Base-by-base conservation (phyloP, 108 stramenopile species). In the Conticribra guillardii region DNA sequence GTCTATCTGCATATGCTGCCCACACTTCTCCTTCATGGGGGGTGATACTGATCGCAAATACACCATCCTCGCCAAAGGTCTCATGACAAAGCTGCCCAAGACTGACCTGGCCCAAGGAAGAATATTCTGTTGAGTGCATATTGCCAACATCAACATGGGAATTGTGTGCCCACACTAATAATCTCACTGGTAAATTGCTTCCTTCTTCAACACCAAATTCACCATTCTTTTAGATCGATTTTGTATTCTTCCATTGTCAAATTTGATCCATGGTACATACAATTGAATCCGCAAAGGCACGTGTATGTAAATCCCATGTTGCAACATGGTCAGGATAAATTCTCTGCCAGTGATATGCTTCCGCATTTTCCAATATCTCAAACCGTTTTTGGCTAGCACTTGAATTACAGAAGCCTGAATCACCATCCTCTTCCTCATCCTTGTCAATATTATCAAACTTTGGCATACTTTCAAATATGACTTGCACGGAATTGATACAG, bases 141-240 rank as follows among this genome's bases (percentile, higher is more conserved):
- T 68, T 56, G 22, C 67, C 67, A 19, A 68, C n/a, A n/a, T n/a
- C n/a, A n/a, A n/a, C 56, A 48, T 68, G 67, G 1, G 67, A 68
- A 29, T 68, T 68, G 32, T 68, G 67, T 19, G 67, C 67, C 67
- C 67, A 68, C 2, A 68, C 67, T 29, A 68, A 5, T 0, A 68
- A 17, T 28, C 34, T 57, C 15, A 15, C 32, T 18, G 58, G 29
- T 31, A 4, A 18, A 15, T 17, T 26, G 9, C 31, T 2, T 19
- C 16, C 21, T 57, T 68, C 2, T n/a, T n/a, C n/a, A n/a, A n/a
- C n/a, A n/a, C n/a, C n/a, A n/a, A n/a, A n/a, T n/a, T n/a, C n/a
- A n/a, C n/a, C n/a, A n/a, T n/a, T n/a, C n/a, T n/a, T n/a, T n/a
- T n/a, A n/a, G n/a, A n/a, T n/a, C n/a, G n/a, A n/a, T n/a, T n/a